Conservation (phyloP, 2,329 filamentous ascomycete genomes). For the Ceratocystis papillata region DNA sequence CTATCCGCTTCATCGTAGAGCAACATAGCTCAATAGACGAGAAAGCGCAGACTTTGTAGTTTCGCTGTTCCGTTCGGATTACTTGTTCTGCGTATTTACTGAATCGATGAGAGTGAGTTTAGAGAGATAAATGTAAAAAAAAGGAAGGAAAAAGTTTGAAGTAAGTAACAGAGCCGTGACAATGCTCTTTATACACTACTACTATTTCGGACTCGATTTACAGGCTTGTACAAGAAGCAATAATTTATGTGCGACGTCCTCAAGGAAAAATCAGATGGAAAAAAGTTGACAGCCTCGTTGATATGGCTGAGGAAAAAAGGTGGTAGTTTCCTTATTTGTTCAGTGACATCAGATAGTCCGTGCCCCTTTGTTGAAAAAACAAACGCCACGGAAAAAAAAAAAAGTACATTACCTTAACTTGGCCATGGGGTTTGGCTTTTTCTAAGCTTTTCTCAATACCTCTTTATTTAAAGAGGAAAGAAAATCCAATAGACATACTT, state of each 20-base stretch:
- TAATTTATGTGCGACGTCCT: background rate
- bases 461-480: no score
- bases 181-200: no score
- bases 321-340: background rate
- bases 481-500: no score
- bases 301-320: conserved; percentile 11
- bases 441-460: no score
- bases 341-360: conserved; percentile 15
- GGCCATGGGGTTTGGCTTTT: no score
- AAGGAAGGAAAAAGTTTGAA: no score
- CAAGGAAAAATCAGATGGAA: conserved; percentile 10
- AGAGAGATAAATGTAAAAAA: no score
- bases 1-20: conserved; percentile 53
- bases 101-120: no score
- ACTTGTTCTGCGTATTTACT: background rate
- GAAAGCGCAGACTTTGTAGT: conserved; percentile 24
- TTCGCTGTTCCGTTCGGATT: background rate
- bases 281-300: conserved; percentile 13
- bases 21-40: conserved; percentile 34
- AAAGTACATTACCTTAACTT: background rate
- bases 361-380: background rate
- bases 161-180: no score
- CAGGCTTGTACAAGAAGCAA: background rate
- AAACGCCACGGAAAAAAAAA: background rate
- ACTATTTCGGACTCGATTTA: no score